Conservation (phyloP, 805 yeast genomes). For the Lachancea thermotolerans region DNA sequence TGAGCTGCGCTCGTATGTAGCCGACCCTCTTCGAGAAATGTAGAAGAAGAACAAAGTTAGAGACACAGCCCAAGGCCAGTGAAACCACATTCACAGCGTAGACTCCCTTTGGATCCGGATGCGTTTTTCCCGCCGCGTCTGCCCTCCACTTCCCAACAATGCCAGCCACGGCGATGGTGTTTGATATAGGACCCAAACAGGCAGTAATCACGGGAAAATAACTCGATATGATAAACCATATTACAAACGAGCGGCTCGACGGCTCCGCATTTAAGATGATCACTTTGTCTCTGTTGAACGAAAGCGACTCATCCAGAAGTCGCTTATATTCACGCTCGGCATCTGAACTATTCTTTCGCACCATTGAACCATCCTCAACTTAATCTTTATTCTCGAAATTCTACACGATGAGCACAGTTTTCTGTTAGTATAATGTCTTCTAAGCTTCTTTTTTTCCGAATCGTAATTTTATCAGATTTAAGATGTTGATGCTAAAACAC, state of each 20-base stretch:
- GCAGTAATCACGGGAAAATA: conserved; percentile 73
- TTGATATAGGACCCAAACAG: conserved; percentile 72
- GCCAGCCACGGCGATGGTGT: conserved; percentile 65
- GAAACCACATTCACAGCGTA: conserved; percentile 56
- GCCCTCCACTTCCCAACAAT: conserved; percentile 62
- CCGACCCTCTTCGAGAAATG: conserved; percentile 57
- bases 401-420: neutral
- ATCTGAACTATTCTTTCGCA: neutral
- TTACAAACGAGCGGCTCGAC: conserved; percentile 15
- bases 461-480: no score
- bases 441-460: no score
- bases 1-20: conserved; percentile 54
- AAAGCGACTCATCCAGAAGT: conserved; percentile 14
- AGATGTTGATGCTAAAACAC: no score
- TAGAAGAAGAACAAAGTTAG: conserved; percentile 62
- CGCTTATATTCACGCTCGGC: neutral
- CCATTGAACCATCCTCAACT: neutral
- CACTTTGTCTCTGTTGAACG: conserved; percentile 23
- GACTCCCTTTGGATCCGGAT: conserved; percentile 38
- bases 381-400: neutral
- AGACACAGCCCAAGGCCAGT: conserved; percentile 54
- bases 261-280: conserved; percentile 26
- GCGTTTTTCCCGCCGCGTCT: conserved; percentile 20
- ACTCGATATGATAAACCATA: conserved; percentile 62
- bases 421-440: neutral